Evolutionary conservation across 805 yeast species (phyloP), one percentile per base, ranked within the genome.

Genomic region (Diddensiella santjacobensis): DNA sequence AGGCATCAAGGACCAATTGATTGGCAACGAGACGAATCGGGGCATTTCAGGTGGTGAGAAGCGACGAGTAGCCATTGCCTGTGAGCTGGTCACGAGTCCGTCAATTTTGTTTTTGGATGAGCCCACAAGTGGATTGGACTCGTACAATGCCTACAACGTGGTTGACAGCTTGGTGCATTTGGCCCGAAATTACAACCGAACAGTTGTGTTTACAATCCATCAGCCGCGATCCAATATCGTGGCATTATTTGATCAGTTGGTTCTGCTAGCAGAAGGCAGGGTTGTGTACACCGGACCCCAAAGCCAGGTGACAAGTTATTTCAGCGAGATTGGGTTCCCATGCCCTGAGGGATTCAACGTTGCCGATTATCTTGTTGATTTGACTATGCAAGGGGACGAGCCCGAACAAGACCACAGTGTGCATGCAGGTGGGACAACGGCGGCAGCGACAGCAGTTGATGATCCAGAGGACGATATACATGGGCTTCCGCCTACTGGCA

Each of bases 171-270:
- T 93, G 40, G 91, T 86, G 2, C 77, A 84, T 49, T 73, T 93
- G 49, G 87, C 97, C 0, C 75, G 81, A 49, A 84, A 81, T 58
- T 86, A 83, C 65, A 82, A 85, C 51, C 80, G 98, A 62, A 91
- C 99, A 0, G 81, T 93, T 42, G 79, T 93, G 1, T 84, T 93
- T 63, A 88, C 99, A 0, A 93, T 93, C 55, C 99, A 93, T 69
- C 99, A 93, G 64, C 99, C 99, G 8, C 77, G 99, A 61, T 87
- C 96, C 49, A 93, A 93, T 61, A 91, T 93, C 63, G 97, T 93
- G 29, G 83, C 96, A 0, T 69, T 87, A 49, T 93, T 93, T 66
- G 96, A 91, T 62, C 83, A 83, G 58, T 74, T 93, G 42, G 66
- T 91, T 1, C 70, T 93, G 43, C 72, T 93, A 45, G 84, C 96